Conservation (phyloP, 2,329 filamentous ascomycete species). For the Botrytis medusae region DNA sequence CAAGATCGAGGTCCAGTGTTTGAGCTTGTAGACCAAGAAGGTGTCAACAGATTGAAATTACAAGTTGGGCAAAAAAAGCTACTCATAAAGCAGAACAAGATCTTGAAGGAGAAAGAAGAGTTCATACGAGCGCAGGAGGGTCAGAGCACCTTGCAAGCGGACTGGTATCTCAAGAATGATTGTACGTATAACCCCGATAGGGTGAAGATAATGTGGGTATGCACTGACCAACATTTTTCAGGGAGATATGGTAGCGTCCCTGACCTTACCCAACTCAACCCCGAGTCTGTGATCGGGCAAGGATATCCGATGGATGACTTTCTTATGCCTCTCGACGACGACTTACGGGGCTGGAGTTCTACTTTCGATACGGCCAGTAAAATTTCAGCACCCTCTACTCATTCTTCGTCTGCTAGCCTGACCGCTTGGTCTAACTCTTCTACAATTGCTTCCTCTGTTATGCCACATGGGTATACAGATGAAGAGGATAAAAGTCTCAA, state of each 20-base stretch:
- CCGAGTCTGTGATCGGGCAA: conserved; percentile 4
- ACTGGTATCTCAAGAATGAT: conserved; percentile 14
- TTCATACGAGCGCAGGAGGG: neutral
- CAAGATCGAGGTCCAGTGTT: neutral
- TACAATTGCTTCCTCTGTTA: neutral
- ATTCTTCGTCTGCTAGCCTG: neutral
- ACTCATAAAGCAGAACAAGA: neutral
- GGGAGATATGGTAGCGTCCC: conserved; percentile 2
- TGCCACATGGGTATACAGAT: neutral
- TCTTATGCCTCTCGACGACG: neutral
- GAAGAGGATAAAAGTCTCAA: neutral
- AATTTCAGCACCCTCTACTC: neutral
- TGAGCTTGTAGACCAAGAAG: neutral
- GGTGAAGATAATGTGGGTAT: neutral
- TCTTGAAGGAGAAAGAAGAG: neutral
- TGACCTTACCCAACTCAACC: neutral
- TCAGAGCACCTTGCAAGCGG: neutral
- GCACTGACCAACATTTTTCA: neutral
- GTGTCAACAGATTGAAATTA: neutral
- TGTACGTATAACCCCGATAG: neutral
- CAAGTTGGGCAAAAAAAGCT: neutral
- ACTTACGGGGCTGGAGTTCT: neutral
- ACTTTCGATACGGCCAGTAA: neutral
- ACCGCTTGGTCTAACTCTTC: conserved; percentile 1
- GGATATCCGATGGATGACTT: conserved; percentile 1